Evolutionary conservation across 306 rosid species (phyloP).

Genomic region (Prunus davidiana): DNA sequence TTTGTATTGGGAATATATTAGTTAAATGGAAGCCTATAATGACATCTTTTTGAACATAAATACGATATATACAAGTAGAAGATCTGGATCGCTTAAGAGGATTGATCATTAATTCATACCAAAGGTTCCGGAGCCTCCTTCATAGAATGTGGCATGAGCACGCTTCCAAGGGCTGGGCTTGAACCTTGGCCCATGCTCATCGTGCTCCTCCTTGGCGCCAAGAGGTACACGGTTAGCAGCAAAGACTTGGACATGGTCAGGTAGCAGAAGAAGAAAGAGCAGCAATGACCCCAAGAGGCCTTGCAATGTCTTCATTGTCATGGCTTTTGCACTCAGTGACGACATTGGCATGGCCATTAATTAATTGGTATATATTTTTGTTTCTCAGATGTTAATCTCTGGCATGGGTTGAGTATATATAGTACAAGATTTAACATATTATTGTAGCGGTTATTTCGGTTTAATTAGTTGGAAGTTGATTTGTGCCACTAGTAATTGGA

Average conservation of each 20-base stretch:
- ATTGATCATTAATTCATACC: constrained; percentile 32
- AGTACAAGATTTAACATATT: background rate
- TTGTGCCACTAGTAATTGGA: background rate
- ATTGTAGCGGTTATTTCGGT: background rate
- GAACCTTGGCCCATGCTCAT: background rate
- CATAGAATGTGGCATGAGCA: constrained; percentile 77
- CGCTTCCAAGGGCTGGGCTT: constrained; percentile 48
- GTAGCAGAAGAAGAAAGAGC: constrained; percentile 9
- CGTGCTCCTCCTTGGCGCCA: background rate
- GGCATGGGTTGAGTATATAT: background rate
- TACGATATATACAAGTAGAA: no score
- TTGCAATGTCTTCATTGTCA: constrained; percentile 20
- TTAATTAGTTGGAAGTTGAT: background rate
- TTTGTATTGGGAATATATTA: no score
- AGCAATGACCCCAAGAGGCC: constrained; percentile 24
- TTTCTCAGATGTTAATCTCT: background rate
- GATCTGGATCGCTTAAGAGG: no score
- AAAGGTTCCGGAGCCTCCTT: constrained; percentile 53
- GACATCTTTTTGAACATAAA: no score
- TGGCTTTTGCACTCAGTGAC: background rate
- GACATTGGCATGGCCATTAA: background rate
- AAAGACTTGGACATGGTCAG: background rate
- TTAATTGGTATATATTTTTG: background rate
- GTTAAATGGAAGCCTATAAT: no score
- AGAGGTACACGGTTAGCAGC: background rate